These are phyloP conservation scores for Trypanosoma congolense DNA, from an alignment of 208 protist genomes.

Conservation along the genomic window DNA sequence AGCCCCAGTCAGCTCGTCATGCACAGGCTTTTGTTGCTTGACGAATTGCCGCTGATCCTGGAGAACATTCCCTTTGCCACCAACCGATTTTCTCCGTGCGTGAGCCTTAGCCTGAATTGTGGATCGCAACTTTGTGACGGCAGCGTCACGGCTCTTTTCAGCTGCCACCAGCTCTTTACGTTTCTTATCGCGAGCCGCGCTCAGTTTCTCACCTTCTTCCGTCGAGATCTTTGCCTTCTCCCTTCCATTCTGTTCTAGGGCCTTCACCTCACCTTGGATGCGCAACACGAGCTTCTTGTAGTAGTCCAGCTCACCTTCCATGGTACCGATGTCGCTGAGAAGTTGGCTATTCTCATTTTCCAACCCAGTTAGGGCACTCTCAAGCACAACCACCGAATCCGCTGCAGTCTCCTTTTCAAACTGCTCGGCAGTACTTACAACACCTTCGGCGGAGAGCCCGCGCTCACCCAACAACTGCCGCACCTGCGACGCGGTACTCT, in stretches of 20 bases:
- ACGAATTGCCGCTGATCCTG: constrained; percentile 41
- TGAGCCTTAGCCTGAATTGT: constrained; percentile 27
- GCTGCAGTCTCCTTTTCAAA: constrained; percentile 56
- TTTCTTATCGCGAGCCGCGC: constrained; percentile 31
- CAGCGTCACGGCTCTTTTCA: constrained; percentile 27
- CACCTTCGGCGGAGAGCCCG: constrained; percentile 7
- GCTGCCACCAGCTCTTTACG: constrained; percentile 34
- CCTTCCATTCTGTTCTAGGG: constrained; percentile 30
- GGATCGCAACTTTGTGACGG: constrained; percentile 24
- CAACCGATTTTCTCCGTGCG: constrained; percentile 36
- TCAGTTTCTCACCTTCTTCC: constrained; percentile 37
- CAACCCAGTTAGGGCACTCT: constrained; percentile 43
- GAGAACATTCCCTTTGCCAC: constrained; percentile 45
- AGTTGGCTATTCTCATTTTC: constrained; percentile 60
- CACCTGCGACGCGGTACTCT: constrained; percentile 36
- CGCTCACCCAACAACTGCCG: constrained; percentile 28
- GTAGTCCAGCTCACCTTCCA: constrained; percentile 34
- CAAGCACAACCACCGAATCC: constrained; percentile 48
- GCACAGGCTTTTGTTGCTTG: constrained; percentile 32
- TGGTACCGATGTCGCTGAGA: constrained; percentile 31
- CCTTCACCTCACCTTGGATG: constrained; percentile 39
- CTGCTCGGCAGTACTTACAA: constrained; percentile 21
- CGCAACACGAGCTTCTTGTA: constrained; percentile 45
- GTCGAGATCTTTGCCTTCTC: constrained; percentile 22
- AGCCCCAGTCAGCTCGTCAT: constrained; percentile 26